Base-by-base conservation (phyloP, 2,329 filamentous ascomycete genomes). In the Aspergillus costaricaensis region DNA sequence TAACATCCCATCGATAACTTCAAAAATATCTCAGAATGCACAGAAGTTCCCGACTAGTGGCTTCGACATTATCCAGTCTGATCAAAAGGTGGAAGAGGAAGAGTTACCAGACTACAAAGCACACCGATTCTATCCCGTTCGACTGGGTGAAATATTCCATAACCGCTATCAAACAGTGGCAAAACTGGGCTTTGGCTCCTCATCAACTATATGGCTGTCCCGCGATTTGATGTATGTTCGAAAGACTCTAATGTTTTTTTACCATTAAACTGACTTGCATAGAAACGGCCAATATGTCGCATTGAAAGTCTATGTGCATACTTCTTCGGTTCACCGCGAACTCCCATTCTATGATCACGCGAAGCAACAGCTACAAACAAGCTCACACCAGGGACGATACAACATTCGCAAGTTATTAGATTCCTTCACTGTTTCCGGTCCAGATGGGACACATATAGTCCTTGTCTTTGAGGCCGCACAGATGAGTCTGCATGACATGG, bases 331-430 rank as follows among this genome's bases (percentile, higher is more conserved):
- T 57, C 69, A 69, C 41, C 66, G 68, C 32, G 71, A 76, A 60
- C 43, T 74, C 12, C 67, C 65, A 3, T 57, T 67, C 43, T 75
- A 73, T 43, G 41, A 70, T n/a, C 65, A 67, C 60, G 63, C 76
- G 9, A 48, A 56, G 14, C 9, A 32, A n/a, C 50, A 57, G 23
- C 62, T 68, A 23, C 49, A 50, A 55, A 17, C 65, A 39, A 61
- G 55, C 62, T 61, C 64, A 64, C 67, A 72, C 43, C 52, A 62
- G 32, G 73, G 67, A n/a, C 56, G 61, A 49, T 53, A 54, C 30
- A 68, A 69, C 48, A 67, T 77, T 25, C 72, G 73, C 6, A 67
- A 44, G 23, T 30, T 74, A n/a, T 61, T 72, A 7, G 70, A 75
- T 59, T 67, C 68, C 4, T 78, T 78, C 57, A 54, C 68, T n/a